Conservation (phyloP, 139 green algal species). For the Chloropicon primus region DNA sequence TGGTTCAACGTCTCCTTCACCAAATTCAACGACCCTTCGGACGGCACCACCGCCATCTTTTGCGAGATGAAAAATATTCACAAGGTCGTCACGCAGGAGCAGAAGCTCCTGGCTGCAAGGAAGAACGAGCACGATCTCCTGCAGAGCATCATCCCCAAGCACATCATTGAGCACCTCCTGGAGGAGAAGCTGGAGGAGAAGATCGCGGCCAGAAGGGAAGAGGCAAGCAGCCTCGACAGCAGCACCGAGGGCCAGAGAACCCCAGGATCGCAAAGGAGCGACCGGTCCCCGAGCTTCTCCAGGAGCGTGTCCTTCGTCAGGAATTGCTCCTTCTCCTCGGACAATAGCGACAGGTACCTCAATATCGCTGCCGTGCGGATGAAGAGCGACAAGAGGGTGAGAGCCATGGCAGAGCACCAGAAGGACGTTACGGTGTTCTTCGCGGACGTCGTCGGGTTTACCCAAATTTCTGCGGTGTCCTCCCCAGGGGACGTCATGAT, state of each 20-base stretch:
- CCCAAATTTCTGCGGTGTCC: no score
- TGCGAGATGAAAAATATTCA: background rate
- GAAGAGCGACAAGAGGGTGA: background rate
- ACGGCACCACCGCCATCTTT: background rate
- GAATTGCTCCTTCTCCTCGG: background rate
- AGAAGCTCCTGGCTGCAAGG: background rate
- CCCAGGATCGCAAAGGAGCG: no score
- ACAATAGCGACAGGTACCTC: background rate
- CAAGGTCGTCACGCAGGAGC: background rate
- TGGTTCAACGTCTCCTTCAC: background rate
- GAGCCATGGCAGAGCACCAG: background rate
- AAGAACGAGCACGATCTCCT: background rate
- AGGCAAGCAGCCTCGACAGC: background rate
- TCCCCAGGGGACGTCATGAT: background rate
- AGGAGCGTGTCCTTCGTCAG: background rate
- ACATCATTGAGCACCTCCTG: background rate
- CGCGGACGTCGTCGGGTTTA: background rate
- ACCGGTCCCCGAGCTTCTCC: no score
- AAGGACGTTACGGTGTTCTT: background rate
- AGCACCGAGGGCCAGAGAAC: background rate
- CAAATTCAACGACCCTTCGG: background rate
- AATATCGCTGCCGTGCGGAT: background rate
- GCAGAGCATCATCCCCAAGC: background rate
- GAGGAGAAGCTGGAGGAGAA: background rate
- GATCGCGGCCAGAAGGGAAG: no score